Evolutionary conservation across 73 alveolate genomes (phyloP).

Genomic region (Paramecium octaurelia): DNA sequence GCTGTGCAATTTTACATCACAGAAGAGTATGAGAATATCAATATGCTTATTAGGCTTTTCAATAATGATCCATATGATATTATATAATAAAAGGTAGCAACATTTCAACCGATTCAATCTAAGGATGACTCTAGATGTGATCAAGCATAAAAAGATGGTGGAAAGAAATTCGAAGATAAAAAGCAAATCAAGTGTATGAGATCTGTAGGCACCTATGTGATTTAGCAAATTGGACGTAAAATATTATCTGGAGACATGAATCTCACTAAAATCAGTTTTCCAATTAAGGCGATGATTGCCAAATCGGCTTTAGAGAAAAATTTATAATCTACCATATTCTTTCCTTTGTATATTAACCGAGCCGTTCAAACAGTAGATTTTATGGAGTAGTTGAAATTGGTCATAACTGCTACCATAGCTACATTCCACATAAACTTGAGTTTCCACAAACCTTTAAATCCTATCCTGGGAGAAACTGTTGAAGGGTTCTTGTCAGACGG

Average conservation of each 20-base stretch:
- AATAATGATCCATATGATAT: neutral
- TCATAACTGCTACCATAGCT: slow-evolving; percentile 70
- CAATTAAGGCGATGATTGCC: slow-evolving; percentile 72
- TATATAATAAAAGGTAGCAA: neutral
- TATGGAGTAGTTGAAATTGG: slow-evolving; percentile 73
- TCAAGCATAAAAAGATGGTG: slow-evolving; percentile 56
- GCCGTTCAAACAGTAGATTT: slow-evolving; percentile 75
- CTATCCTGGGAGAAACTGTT: slow-evolving; percentile 96
- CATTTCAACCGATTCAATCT: neutral
- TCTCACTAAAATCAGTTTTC: slow-evolving; percentile 72
- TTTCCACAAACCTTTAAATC: slow-evolving; percentile 89
- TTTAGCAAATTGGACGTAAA: slow-evolving; percentile 69
- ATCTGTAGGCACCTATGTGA: slow-evolving; percentile 72
- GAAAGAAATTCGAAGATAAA: slow-evolving; percentile 44
- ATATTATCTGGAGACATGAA: slow-evolving; percentile 74
- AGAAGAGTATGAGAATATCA: neutral
- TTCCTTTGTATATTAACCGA: slow-evolving; percentile 69
- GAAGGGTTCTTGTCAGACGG: slow-evolving; percentile 92
- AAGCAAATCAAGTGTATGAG: slow-evolving; percentile 57
- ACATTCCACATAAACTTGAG: slow-evolving; percentile 65
- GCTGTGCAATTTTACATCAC: neutral
- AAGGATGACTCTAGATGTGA: slow-evolving; percentile 55
- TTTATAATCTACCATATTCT: slow-evolving; percentile 45
- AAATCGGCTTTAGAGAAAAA: slow-evolving; percentile 60
- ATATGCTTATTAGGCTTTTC: neutral